Evolutionary conservation across 345 rosid genomes (phyloP).

Genomic region (Lepidium didymum): DNA sequence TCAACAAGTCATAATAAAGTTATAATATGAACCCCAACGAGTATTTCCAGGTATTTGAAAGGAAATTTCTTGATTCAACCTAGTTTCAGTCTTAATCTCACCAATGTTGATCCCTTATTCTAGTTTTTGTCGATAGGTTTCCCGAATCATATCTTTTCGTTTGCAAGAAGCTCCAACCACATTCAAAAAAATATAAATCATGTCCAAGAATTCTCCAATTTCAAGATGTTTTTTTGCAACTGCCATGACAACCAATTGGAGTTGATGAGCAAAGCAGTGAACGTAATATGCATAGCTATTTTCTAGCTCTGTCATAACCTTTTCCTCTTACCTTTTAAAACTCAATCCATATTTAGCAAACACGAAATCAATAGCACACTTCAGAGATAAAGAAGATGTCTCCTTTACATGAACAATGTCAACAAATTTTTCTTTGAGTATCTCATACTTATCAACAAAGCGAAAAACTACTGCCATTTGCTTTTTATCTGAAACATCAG

Average conservation of each 20-base stretch:
- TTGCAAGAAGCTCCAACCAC: not conserved
- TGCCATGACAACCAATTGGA: not conserved
- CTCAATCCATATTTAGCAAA: not conserved
- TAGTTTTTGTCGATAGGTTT: not conserved
- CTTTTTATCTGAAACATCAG: not conserved
- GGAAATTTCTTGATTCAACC: not conserved
- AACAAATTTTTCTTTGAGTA: not conserved
- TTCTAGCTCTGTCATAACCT: not conserved
- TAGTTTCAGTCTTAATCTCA: not conserved
- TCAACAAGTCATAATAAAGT: not conserved
- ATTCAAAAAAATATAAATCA: not conserved
- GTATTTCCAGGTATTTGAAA: not conserved
- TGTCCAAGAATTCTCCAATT: not conserved
- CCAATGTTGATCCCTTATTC: not conserved
- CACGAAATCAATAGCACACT: not conserved
- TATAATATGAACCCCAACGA: not conserved
- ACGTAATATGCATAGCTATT: not conserved
- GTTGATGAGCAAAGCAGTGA: not conserved
- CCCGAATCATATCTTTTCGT: not conserved
- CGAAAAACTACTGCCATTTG: not conserved
- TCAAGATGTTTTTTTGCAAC: not conserved
- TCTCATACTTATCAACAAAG: not conserved
- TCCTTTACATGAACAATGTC: not conserved
- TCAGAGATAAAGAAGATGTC: not conserved
- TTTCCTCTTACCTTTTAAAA: not conserved